Base-by-base conservation (phyloP, 2,329 filamentous ascomycete species). In the Hymenoscyphus occultus region DNA sequence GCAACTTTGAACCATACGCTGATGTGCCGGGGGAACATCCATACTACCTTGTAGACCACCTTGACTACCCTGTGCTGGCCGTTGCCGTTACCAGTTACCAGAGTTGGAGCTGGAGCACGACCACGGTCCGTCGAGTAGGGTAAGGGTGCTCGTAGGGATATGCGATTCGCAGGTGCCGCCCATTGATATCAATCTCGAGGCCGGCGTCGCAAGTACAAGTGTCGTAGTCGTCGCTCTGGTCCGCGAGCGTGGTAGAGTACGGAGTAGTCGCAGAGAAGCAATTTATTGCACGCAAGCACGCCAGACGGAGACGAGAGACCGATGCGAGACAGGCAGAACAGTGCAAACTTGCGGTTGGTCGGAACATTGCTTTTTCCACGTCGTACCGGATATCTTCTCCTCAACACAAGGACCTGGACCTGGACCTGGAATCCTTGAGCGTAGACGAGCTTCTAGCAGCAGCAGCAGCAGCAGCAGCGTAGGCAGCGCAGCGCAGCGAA, bases 1-100 rank as follows among this genome's bases (percentile, higher is more conserved):
- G 48, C 48, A 28, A 54, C 40, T 28, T 35, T 59, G 62, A 39
- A 48, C 62, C 48, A 66, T 66, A 61, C 61, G 59, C 64, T 59
- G 57, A 60, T 60, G 59, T 39, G 56, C 59, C 40, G 31, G 45
- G 32, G 22, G 39, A 51, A 45, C 32, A 58, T 56, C 45, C 59
- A 62, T 16, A 35, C 56, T n/a, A 39, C 59, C n/a, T 40, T 39
- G 56, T 19, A 48, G 48, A 60, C 59, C 35, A 39, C 59, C n/a
- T 40, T 39, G 56, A 7, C 31, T 28, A 39, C 35, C n/a, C 28
- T 19, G 19, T 31, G 59, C 22, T 51, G 45, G 39, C 40, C 57
- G 57, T 13, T 39, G 32, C 54, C 22, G 16, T 59, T 35, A 35
- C 22, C 57, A 59, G 22, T 60, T 42, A 40, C 59, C 28, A 61